phyloP scores from a whole-genome alignment of 1,139 yeast species.

The Sporopachydermia cereana region DNA sequence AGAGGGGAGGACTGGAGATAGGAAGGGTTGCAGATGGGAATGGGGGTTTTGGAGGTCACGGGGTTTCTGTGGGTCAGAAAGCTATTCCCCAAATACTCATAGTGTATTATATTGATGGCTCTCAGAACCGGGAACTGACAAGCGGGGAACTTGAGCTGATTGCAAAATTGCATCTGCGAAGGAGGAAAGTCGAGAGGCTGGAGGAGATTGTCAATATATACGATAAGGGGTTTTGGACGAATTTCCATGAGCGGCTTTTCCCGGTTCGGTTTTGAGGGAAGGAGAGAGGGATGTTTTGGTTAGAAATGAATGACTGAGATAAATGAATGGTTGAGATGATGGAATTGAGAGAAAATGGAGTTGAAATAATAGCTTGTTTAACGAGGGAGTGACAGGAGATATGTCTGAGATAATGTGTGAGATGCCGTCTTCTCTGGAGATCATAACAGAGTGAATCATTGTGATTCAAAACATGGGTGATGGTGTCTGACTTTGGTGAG shows the following conservation, averaged over 20 bases:
- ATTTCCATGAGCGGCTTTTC: slow-evolving; percentile 30
- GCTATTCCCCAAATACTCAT: slow-evolving; percentile 12
- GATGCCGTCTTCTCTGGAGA: too few relatives aligned
- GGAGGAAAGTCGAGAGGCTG: slow-evolving; percentile 28
- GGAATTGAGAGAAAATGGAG: too few relatives aligned
- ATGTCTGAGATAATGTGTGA: too few relatives aligned
- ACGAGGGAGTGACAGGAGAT: too few relatives aligned
- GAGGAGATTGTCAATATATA: slow-evolving; percentile 50
- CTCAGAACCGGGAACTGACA: slow-evolving; percentile 19
- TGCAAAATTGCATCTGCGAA: slow-evolving; percentile 11
- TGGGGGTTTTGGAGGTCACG: slow-evolving; percentile 4
- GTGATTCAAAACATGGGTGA: too few relatives aligned
- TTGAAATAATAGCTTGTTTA: too few relatives aligned
- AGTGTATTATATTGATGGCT: slow-evolving; percentile 10
- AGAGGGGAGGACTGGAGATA: too few relatives aligned
- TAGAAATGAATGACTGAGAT: not conserved
- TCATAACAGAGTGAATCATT: too few relatives aligned
- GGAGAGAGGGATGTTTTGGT: not conserved
- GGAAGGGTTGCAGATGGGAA: slow-evolving; percentile 10
- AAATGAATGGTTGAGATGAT: not conserved
- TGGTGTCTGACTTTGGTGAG: too few relatives aligned
- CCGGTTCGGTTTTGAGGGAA: slow-evolving; percentile 9
- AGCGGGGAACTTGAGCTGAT: slow-evolving; percentile 17
- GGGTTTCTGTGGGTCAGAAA: slow-evolving; percentile 8
- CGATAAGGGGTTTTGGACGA: slow-evolving; percentile 49